Evolutionary conservation across 495 filamentous ascomycete genomes (phyloP), one percentile per base, ranked within the genome.

Genomic region (Xylaria cubensis): DNA sequence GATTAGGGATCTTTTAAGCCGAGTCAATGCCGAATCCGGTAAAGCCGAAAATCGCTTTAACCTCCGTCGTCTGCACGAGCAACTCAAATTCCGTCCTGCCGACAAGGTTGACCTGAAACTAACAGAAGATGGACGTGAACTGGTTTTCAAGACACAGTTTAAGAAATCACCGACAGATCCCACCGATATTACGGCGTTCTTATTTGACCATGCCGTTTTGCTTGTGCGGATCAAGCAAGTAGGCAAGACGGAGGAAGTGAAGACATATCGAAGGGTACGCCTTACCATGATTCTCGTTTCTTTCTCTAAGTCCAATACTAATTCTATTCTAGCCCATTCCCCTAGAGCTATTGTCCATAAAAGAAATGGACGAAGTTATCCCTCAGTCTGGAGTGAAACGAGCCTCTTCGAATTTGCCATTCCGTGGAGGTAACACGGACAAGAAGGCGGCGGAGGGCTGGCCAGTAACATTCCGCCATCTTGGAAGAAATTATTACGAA

Each of bases 11-110:
- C 91, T 97, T 75, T 82, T 99, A 63, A 90, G 89, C 24, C 89
- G 92, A 72, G 97, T 99, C 76, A 99, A 99, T 79, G 86, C 90
- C 13, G 97, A 98, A 80, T 97, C 94, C 75, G 97, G 97, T 74
- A 97, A 96, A 82, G 94, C 96, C 2, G 97, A 99, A 82, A 99
- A 99, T 76, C 92, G 95, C 64, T 98, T 97, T 84, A 98, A 98
- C 80, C 85, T 99, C 50, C 92, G 94, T 79, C 92, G 93, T 74
- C 86, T 99, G 19, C 95, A 97, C 77, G 88, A 93, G 64, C 92
- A 97, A 70, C 88, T 99, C 71, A 93, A 94, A 73, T 98, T 96
- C 85, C 85, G 89, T 39, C 91, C 92, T 7, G 92, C 91, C 41
- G 95, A 97, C 77, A 93, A 92, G 78, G 93, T 98, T 48, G 97